phyloP scores from a whole-genome alignment of 345 rosid genomes.

The Stellera chamaejasme region DNA sequence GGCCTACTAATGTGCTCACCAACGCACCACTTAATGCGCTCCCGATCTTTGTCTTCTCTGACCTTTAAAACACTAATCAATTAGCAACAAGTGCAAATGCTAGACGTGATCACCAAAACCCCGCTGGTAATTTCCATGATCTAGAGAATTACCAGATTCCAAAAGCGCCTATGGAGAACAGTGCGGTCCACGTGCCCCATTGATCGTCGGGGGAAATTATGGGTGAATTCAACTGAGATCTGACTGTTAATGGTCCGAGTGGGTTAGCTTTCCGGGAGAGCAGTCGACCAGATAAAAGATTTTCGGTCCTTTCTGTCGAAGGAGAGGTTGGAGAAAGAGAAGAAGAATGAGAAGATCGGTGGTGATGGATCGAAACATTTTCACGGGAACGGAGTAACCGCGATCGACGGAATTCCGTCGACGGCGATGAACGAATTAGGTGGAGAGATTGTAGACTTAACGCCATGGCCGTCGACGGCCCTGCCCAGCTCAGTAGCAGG shows the following conservation, averaged over 20 bases:
- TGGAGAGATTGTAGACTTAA: slow-evolving; percentile 22
- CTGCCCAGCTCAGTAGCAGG: slow-evolving; percentile 1
- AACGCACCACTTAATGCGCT: slow-evolving; percentile 77
- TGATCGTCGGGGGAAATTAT: slow-evolving; percentile 60
- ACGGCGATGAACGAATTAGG: slow-evolving; percentile 10
- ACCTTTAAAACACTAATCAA: slow-evolving; percentile 32
- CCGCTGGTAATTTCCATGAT: neutral
- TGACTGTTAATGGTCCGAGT: slow-evolving; percentile 30
- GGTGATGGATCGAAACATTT: neutral
- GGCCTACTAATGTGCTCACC: slow-evolving; percentile 80
- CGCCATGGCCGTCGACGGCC: slow-evolving; percentile 26
- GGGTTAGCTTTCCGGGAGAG: slow-evolving; percentile 7
- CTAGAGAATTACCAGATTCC: slow-evolving; percentile 58
- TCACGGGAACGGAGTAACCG: slow-evolving; percentile 14
- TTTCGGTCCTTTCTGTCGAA: neutral
- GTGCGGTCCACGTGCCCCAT: slow-evolving; percentile 88
- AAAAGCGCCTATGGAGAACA: slow-evolving; percentile 64
- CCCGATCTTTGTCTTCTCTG: slow-evolving; percentile 83
- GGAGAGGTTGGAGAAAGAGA: neutral
- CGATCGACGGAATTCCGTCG: slow-evolving; percentile 11
- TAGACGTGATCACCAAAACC: neutral
- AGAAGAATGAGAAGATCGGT: neutral
- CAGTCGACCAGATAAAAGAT: slow-evolving; percentile 19
- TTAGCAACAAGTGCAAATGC: neutral
- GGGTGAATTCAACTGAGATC: slow-evolving; percentile 52